A percentile compares a stretch with the other conserved stretches of the same genome.
phyloP scores from a whole-genome alignment of 2,329 filamentous ascomycete genomes.

The Sporothrix humicola region DNA sequence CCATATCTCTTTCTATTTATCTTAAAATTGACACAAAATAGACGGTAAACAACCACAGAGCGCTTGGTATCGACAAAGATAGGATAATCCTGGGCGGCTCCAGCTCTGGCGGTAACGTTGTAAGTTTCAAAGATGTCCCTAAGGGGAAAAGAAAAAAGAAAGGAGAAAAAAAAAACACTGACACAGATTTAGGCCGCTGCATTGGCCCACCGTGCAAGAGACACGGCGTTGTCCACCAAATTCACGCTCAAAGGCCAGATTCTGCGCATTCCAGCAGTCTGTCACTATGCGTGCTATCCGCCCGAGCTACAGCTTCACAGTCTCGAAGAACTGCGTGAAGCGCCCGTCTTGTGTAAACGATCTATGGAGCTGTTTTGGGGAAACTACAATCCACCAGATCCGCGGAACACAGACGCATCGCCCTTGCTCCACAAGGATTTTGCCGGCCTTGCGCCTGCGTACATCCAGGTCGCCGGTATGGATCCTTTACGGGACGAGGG shows the following conservation, averaged over 20 bases:
- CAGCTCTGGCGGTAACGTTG: conserved; percentile 14
- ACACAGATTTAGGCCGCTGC: neutral
- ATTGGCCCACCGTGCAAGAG: neutral
- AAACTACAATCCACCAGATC: neutral
- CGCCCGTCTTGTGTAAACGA: neutral
- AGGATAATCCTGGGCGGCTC: conserved; percentile 10
- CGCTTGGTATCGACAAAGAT: conserved; percentile 2
- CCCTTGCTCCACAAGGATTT: neutral
- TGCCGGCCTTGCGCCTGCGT: neutral
- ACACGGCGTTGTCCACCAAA: neutral
- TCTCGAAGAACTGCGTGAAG: neutral
- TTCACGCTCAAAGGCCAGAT: conserved; percentile 1
- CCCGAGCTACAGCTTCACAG: conserved; percentile 6
- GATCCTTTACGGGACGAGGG: conserved; percentile 4
- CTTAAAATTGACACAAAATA: neutral
- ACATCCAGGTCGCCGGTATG: conserved; percentile 22
- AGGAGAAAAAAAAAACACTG: no score
- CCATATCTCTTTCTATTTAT: no score
- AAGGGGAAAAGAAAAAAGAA: no score
- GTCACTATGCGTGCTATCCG: conserved; percentile 1
- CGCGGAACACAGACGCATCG: neutral
- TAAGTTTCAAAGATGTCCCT: neutral
- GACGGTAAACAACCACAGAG: neutral
- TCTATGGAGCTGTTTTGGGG: conserved; percentile 16
- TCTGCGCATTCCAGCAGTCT: conserved; percentile 4